phyloP scores from a whole-genome alignment of 495 filamentous ascomycete species.

The Elasticomyces elasticus region DNA sequence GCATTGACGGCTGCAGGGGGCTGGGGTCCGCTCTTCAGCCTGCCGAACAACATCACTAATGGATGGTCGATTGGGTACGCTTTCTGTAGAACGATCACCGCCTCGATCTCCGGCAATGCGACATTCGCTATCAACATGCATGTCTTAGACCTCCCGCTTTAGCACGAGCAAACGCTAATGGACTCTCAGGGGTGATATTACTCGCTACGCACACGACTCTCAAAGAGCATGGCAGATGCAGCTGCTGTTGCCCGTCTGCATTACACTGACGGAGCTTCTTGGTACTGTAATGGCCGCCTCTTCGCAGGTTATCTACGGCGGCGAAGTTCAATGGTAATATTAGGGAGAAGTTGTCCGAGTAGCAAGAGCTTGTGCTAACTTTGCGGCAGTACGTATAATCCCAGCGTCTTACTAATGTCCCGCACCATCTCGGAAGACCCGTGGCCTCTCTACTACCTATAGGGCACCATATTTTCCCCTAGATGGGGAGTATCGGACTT shows the following conservation, averaged over 20 bases:
- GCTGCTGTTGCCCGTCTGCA: constrained; percentile 8
- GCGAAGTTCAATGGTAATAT: constrained; percentile 41
- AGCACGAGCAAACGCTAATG: no score
- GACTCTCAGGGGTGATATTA: constrained; percentile 18
- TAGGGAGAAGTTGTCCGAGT: no score
- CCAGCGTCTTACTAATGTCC: no score
- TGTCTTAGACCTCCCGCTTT: no score
- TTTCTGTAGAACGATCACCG: constrained; percentile 37
- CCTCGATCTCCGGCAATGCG: constrained; percentile 29
- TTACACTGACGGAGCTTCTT: constrained; percentile 16
- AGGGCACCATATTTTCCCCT: no score
- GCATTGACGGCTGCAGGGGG: constrained; percentile 10
- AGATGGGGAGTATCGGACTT: no score
- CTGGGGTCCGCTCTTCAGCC: constrained; percentile 14
- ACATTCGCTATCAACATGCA: constrained; percentile 25
- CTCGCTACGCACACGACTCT: constrained; percentile 10
- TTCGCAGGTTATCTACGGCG: constrained; percentile 35
- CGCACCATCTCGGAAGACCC: no score
- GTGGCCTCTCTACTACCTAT: no score
- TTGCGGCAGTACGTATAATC: no score
- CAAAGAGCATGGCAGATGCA: constrained; percentile 9
- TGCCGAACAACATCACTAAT: constrained; percentile 12
- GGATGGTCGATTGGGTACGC: constrained; percentile 16
- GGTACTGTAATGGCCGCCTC: constrained; percentile 16
- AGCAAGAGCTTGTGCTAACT: no score